Percentiles rank a stretch among this genome's conserved stretches.
phyloP scores from a whole-genome alignment of 345 rosid species.

The Citrus cavaleriei region DNA sequence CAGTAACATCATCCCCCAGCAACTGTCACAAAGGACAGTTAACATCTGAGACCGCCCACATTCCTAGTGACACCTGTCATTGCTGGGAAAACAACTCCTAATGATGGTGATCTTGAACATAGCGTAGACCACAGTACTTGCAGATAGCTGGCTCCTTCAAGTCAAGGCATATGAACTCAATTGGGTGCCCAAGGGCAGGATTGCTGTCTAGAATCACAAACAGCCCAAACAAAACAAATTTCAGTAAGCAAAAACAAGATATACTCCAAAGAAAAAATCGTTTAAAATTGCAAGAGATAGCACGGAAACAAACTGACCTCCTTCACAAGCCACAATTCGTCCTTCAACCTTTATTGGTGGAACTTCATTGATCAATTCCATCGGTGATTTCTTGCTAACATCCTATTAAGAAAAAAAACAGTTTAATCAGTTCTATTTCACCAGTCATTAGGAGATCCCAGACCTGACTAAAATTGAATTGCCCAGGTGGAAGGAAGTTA shows the following conservation, averaged over 20 bases:
- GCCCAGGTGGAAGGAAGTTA: background rate
- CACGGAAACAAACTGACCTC: conserved; percentile 50
- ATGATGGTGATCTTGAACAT: conserved; percentile 91
- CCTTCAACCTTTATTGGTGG: conserved; percentile 95
- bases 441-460: background rate
- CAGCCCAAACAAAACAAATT: background rate
- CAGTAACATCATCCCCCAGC: background rate
- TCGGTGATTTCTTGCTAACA: conserved; percentile 86
- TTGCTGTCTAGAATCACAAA: conserved; percentile 46
- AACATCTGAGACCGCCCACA: background rate
- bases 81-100: conserved; percentile 18
- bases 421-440: background rate
- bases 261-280: background rate
- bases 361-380: conserved; percentile 97
- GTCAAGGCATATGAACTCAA: conserved; percentile 96
- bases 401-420: conserved; percentile 40
- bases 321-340: conserved; percentile 96
- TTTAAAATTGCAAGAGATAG: background rate
- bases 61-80: background rate
- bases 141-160: conserved; percentile 79
- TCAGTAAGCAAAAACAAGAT: background rate
- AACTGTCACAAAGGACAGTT: background rate
- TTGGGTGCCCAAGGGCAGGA: conserved; percentile 95
- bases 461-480: background rate
- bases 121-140: conserved; percentile 97